Conservation (phyloP, 1,284 basidiomycete genomes). For the Malassezia caprae region DNA sequence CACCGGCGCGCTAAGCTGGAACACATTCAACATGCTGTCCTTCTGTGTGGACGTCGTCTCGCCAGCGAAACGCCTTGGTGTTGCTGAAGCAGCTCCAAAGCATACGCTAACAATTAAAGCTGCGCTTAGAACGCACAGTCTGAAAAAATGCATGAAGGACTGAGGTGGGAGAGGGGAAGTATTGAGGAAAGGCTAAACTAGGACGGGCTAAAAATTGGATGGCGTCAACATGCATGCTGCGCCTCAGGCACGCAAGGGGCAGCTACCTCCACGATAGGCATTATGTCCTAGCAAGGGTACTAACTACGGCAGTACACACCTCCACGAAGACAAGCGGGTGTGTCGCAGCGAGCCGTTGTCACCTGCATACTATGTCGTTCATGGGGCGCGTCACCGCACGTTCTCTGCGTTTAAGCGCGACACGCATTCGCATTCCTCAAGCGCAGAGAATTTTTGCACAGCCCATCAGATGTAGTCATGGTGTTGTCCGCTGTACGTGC, state of each 20-base stretch:
- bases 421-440: not conserved
- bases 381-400: not conserved
- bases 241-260: not conserved
- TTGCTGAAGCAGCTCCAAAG: not conserved
- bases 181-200: not conserved
- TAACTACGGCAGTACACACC: too few relatives aligned
- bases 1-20: not conserved
- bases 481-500: not conserved
- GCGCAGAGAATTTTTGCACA: not conserved
- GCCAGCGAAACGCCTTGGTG: not conserved
- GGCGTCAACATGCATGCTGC: not conserved
- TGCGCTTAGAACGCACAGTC: not conserved
- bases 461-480: not conserved
- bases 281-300: too few relatives aligned
- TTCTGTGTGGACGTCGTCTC: not conserved
- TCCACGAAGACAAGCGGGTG: not conserved
- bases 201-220: not conserved
- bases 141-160: not conserved
- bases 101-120: not conserved
- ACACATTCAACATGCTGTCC: not conserved
- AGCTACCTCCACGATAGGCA: constrained; percentile 5
- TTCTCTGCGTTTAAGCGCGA: not conserved
- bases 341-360: not conserved
- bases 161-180: not conserved
- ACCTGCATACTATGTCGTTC: not conserved